Evolutionary conservation across 768 basidiomycete genomes (phyloP).

Genomic region (Boletus coccyginus): DNA sequence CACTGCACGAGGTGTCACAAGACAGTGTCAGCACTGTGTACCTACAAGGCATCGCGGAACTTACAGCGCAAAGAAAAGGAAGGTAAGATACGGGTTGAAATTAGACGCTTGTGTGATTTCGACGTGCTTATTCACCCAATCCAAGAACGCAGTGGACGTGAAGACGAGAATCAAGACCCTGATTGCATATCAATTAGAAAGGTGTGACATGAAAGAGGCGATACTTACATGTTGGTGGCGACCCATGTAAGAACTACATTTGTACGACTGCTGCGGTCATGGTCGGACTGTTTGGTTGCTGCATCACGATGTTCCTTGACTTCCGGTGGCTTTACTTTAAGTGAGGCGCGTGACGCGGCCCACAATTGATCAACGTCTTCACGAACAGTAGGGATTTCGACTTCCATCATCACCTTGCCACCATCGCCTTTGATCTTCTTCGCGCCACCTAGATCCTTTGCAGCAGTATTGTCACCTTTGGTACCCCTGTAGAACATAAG

Average conservation of each 20-base stretch:
- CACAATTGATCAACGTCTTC: constrained; percentile 91
- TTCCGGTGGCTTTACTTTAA: constrained; percentile 66
- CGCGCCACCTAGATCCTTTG: constrained; percentile 87
- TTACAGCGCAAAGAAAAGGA: constrained; percentile 70
- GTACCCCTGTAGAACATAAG: constrained; percentile 61
- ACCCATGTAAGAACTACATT: constrained; percentile 85
- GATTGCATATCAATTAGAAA: not conserved
- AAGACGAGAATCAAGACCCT: constrained; percentile 73
- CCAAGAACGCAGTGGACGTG: constrained; percentile 72
- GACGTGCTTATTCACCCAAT: constrained; percentile 66
- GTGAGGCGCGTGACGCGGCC: constrained; percentile 68
- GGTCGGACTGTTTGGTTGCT: constrained; percentile 86
- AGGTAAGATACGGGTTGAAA: constrained; percentile 88
- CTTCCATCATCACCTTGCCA: constrained; percentile 85
- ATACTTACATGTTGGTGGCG: constrained; percentile 76
- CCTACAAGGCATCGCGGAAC: constrained; percentile 11
- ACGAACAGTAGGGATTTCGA: constrained; percentile 74
- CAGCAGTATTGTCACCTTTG: constrained; percentile 85
- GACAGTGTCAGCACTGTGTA: constrained; percentile 1
- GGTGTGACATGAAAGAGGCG: not conserved
- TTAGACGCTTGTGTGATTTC: constrained; percentile 44
- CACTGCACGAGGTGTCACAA: constrained; percentile 38
- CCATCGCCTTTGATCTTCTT: constrained; percentile 85
- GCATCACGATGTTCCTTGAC: constrained; percentile 82
- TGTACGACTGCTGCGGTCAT: constrained; percentile 78